A percentile compares a stretch with the other conserved stretches of the same genome.
Evolutionary conservation across 306 rosid genomes (phyloP).

Genomic region (Arachis hypogaea): DNA sequence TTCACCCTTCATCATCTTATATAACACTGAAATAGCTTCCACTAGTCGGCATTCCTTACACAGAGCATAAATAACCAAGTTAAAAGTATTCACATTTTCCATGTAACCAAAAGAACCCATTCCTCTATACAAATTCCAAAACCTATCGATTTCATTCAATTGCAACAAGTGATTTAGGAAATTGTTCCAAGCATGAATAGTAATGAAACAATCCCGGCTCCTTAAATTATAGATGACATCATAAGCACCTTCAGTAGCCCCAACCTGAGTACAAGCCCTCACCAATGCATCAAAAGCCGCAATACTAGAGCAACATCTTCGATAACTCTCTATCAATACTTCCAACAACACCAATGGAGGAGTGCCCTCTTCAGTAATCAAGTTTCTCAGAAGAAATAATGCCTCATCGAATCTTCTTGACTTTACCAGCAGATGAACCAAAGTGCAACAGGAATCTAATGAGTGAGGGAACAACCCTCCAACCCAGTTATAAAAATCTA

Average conservation of each 20-base stretch:
- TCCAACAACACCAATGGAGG: constrained; percentile 52
- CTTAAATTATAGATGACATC: constrained; percentile 51
- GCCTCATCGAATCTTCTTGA: constrained; percentile 56
- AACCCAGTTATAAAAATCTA: constrained; percentile 56
- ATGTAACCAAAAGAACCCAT: too few species aligned
- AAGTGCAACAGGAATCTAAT: constrained; percentile 47
- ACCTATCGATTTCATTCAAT: constrained; percentile 48
- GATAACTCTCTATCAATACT: constrained; percentile 47
- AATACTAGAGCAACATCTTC: constrained; percentile 40
- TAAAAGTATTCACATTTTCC: too few species aligned
- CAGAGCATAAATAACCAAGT: too few species aligned
- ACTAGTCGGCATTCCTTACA: too few species aligned
- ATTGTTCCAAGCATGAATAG: constrained; percentile 72
- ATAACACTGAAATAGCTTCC: too few species aligned
- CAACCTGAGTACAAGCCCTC: constrained; percentile 54
- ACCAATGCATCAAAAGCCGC: constrained; percentile 64
- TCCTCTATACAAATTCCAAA: constrained; percentile 38
- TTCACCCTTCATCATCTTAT: too few species aligned
- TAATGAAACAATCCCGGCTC: constrained; percentile 39
- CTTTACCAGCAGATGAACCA: constrained; percentile 58
- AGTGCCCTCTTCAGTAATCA: constrained; percentile 41
- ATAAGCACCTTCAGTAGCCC: constrained; percentile 35
- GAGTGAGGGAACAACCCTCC: constrained; percentile 41
- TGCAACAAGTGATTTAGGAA: constrained; percentile 52
- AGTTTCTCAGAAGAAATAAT: constrained; percentile 45